Conservation (phyloP, 495 filamentous ascomycete genomes). For the Aspergillus carlsbadensis region DNA sequence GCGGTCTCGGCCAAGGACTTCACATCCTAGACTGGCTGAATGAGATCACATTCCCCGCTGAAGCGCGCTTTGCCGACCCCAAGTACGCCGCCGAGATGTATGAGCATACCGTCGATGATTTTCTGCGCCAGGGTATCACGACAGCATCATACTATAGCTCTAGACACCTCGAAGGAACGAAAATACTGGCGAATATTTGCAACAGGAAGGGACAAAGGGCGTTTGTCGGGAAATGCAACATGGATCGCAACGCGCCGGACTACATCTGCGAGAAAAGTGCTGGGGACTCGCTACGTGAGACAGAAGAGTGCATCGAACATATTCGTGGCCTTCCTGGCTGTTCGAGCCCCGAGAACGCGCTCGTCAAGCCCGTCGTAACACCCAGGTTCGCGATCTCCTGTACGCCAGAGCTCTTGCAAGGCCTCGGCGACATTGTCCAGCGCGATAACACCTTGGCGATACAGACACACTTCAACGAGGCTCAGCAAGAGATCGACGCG, state of each 20-base stretch:
- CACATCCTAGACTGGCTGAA: slow-evolving; percentile 61
- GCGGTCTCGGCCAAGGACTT: slow-evolving; percentile 57
- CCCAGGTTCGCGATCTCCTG: slow-evolving; percentile 66
- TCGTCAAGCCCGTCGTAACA: slow-evolving; percentile 60
- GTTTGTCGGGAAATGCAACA: slow-evolving; percentile 65
- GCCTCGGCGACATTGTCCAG: slow-evolving; percentile 50
- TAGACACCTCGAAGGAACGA: slow-evolving; percentile 55
- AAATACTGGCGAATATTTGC: slow-evolving; percentile 60
- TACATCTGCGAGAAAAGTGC: slow-evolving; percentile 56
- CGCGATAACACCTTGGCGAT: slow-evolving; percentile 54
- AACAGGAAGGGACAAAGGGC: slow-evolving; percentile 58
- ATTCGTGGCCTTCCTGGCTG: slow-evolving; percentile 29
- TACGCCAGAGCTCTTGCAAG: slow-evolving; percentile 47
- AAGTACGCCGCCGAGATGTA: slow-evolving; percentile 55
- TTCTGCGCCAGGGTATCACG: slow-evolving; percentile 63
- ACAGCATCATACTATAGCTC: slow-evolving; percentile 67
- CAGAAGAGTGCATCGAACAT: slow-evolving; percentile 51
- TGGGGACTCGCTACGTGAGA: slow-evolving; percentile 49
- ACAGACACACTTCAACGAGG: slow-evolving; percentile 67
- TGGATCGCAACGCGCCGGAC: slow-evolving; percentile 59
- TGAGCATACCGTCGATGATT: slow-evolving; percentile 50
- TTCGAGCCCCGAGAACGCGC: background rate
- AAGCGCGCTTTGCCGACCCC: slow-evolving; percentile 55
- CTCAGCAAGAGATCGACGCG: slow-evolving; percentile 51
- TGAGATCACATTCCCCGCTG: slow-evolving; percentile 60